Evolutionary conservation across 805 yeast genomes (phyloP).

Genomic region (Candida fluviatilis): DNA sequence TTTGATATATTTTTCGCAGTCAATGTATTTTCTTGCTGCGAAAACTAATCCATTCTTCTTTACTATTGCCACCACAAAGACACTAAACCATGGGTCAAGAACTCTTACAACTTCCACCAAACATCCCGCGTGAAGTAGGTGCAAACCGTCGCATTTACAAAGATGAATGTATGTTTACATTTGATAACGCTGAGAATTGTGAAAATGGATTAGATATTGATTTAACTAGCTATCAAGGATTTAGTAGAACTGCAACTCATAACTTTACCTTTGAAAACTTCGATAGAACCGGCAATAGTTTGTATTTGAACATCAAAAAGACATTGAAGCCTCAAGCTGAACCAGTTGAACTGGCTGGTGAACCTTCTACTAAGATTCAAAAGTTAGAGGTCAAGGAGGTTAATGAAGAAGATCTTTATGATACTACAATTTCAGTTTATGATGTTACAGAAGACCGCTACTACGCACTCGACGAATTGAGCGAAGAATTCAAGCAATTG

Average conservation of each 20-base stretch:
- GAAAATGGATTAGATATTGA: slow-evolving; percentile 69
- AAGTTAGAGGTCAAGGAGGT: slow-evolving; percentile 66
- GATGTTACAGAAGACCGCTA: slow-evolving; percentile 27
- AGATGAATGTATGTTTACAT: slow-evolving; percentile 89
- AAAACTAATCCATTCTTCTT: too few relatives aligned
- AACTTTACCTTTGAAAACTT: slow-evolving; percentile 59
- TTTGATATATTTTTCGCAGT: background rate
- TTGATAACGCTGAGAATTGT: slow-evolving; percentile 57
- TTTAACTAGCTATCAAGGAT: slow-evolving; percentile 66
- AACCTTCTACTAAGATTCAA: slow-evolving; percentile 42
- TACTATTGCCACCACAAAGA: too few relatives aligned
- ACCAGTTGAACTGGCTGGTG: slow-evolving; percentile 20
- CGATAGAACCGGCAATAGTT: slow-evolving; percentile 46
- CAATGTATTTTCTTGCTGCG: too few relatives aligned
- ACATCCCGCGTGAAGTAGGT: slow-evolving; percentile 17
- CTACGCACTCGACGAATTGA: slow-evolving; percentile 18
- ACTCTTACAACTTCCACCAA: slow-evolving; percentile 9
- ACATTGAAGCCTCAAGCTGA: slow-evolving; percentile 39
- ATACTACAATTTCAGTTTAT: slow-evolving; percentile 40
- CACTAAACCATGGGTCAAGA: slow-evolving; percentile 1
- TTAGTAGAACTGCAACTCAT: slow-evolving; percentile 39
- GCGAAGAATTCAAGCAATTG: slow-evolving; percentile 19
- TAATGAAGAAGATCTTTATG: slow-evolving; percentile 59
- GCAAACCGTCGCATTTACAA: slow-evolving; percentile 50
- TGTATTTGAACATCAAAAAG: slow-evolving; percentile 58